Evolutionary conservation across 306 rosid species (phyloP).

Genomic region (Vachellia collinsii): DNA sequence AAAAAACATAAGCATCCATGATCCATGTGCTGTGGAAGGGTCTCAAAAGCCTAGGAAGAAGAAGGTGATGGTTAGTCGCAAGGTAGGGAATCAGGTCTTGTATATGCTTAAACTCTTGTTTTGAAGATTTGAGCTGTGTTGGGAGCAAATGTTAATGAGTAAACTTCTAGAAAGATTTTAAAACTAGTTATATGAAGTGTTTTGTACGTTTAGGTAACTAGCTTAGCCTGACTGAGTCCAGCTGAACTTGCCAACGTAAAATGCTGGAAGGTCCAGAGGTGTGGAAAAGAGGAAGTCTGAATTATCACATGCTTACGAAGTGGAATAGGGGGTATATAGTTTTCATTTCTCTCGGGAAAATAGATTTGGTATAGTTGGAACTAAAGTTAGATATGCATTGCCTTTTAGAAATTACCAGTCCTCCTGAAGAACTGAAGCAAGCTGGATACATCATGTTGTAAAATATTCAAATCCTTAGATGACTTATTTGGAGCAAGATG

Average conservation of each 20-base stretch:
- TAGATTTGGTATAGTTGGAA: not conserved
- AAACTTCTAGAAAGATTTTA: not conserved
- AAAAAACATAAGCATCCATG: conserved; percentile 60
- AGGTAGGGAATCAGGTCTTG: conserved; percentile 52
- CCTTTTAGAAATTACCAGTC: not conserved
- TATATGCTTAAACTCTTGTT: conserved; percentile 25
- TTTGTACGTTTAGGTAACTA: not conserved
- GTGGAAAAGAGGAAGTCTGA: not conserved
- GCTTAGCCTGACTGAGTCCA: conserved; percentile 3
- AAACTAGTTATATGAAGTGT: not conserved
- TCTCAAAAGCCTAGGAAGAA: conserved; percentile 60
- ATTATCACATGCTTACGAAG: not conserved
- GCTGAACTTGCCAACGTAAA: not conserved
- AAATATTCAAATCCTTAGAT: not conserved
- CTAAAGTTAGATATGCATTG: not conserved
- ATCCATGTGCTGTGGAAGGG: conserved; percentile 59
- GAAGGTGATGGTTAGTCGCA: conserved; percentile 54
- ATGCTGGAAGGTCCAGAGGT: not conserved
- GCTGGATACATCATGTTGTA: not conserved
- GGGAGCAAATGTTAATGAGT: not conserved
- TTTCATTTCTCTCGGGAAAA: not conserved
- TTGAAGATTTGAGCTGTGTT: conserved; percentile 17
- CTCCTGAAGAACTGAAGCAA: not conserved
- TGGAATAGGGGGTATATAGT: not conserved
- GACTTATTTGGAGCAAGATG: not conserved